Evolutionary conservation across 2,329 filamentous ascomycete species (phyloP).

Genomic region (Thielaviopsis cerberus): DNA sequence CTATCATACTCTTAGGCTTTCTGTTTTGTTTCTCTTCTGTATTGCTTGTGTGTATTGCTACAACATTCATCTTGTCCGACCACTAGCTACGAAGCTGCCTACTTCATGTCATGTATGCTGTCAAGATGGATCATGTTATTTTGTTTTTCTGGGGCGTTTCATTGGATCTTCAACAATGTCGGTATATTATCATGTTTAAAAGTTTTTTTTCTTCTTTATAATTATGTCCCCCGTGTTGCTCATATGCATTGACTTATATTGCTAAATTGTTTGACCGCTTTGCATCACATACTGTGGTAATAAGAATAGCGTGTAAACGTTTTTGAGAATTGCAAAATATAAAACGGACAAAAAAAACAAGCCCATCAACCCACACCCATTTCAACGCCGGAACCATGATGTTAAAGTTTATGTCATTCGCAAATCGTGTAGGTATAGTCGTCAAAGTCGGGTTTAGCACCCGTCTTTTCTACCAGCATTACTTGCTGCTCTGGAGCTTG

Average conservation of each 20-base stretch:
- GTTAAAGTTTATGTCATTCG: not conserved
- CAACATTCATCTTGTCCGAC: not conserved
- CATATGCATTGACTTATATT: no score
- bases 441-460: not conserved
- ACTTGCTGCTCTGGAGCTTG: constrained; percentile 39
- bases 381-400: constrained; percentile 6
- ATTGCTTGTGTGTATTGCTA: not conserved
- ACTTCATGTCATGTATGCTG: constrained; percentile 2
- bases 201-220: not conserved
- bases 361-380: not conserved
- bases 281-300: not conserved
- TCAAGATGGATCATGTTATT: not conserved
- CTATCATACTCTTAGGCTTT: constrained; percentile 1
- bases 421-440: not conserved
- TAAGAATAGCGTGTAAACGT: not conserved
- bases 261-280: no score
- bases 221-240: not conserved
- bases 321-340: not conserved
- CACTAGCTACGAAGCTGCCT: not conserved
- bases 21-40: not conserved
- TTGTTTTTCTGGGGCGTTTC: constrained; percentile 2
- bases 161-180: constrained; percentile 10
- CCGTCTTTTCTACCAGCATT: not conserved
- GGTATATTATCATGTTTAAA: constrained; percentile 1
- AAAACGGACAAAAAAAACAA: not conserved